These are phyloP conservation scores for Phylloporus sp. DNA, from an alignment of 768 basidiomycete genomes.

Conservation along the genomic window DNA sequence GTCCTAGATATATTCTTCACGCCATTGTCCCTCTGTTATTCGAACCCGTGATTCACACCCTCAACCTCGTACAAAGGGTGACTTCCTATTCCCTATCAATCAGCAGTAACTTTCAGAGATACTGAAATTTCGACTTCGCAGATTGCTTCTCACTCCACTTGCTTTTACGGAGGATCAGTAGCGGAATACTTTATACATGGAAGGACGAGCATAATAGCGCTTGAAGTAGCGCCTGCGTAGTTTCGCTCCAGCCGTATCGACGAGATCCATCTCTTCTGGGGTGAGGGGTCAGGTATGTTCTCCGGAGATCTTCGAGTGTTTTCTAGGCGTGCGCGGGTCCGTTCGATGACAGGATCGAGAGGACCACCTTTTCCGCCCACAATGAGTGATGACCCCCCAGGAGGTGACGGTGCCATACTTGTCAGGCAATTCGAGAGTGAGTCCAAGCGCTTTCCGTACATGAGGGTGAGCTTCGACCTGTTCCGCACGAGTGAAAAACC, in stretches of 20 bases:
- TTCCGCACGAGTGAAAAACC: neutral
- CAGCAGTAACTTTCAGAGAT: neutral
- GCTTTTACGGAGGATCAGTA: neutral
- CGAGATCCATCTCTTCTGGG: conserved; percentile 18
- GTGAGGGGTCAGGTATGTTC: conserved; percentile 26
- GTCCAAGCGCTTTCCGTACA: conserved; percentile 39
- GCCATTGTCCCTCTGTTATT: no score
- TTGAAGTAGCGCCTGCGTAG: conserved; percentile 24
- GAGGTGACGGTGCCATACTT: conserved; percentile 36
- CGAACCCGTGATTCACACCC: no score
- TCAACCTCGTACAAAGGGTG: no score
- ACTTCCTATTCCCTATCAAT: neutral
- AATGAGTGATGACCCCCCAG: conserved; percentile 38
- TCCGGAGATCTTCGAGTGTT: conserved; percentile 19
- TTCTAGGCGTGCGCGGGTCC: conserved; percentile 30
- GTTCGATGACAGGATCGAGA: conserved; percentile 34
- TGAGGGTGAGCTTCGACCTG: conserved; percentile 55
- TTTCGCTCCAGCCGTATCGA: conserved; percentile 25
- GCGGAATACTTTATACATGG: neutral
- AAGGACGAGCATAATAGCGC: neutral
- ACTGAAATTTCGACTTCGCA: conserved; percentile 42
- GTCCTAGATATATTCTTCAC: no score
- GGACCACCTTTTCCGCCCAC: conserved; percentile 34
- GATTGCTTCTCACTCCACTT: conserved; percentile 36
- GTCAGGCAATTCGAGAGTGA: conserved; percentile 33